phyloP scores from a whole-genome alignment of 2,329 filamentous ascomycete genomes.

The Colletotrichum plurivorum region DNA sequence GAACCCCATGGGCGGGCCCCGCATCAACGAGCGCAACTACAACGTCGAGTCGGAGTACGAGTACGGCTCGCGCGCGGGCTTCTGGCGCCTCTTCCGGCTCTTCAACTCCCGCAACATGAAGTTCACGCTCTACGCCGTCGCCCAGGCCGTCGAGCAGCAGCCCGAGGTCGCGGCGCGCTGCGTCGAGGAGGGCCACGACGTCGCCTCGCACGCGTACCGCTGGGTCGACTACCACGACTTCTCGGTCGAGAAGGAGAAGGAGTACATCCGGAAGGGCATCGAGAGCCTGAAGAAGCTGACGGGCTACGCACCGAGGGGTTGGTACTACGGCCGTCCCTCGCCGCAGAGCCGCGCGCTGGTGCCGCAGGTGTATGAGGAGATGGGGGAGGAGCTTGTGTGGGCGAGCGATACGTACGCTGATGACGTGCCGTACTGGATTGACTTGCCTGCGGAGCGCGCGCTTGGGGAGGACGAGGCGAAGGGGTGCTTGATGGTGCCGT shows the following conservation, averaged over 20 bases:
- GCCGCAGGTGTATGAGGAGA: constrained; percentile 64
- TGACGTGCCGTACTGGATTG: constrained; percentile 69
- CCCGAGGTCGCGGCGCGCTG: constrained; percentile 61
- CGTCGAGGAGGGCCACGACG: constrained; percentile 64
- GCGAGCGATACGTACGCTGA: constrained; percentile 66
- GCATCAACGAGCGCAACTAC: constrained; percentile 58
- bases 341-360: constrained; percentile 62
- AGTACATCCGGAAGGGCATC: constrained; percentile 60
- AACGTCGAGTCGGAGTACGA: constrained; percentile 66
- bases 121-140: constrained; percentile 66
- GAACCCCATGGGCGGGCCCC: constrained; percentile 51
- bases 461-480: constrained; percentile 52
- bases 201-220: constrained; percentile 64
- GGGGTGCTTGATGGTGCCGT: constrained; percentile 68
- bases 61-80: constrained; percentile 63
- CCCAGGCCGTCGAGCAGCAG: constrained; percentile 61
- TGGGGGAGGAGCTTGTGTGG: constrained; percentile 65
- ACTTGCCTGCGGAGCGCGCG: constrained; percentile 63
- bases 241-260: constrained; percentile 60
- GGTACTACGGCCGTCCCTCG: constrained; percentile 63
- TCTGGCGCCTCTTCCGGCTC: constrained; percentile 64
- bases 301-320: constrained; percentile 62
- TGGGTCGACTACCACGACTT: constrained; percentile 67
- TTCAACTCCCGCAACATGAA: constrained; percentile 64
- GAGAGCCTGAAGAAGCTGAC: constrained; percentile 56